Conservation (phyloP, 2,329 filamentous ascomycete genomes). For the Beauveria asiatica region DNA sequence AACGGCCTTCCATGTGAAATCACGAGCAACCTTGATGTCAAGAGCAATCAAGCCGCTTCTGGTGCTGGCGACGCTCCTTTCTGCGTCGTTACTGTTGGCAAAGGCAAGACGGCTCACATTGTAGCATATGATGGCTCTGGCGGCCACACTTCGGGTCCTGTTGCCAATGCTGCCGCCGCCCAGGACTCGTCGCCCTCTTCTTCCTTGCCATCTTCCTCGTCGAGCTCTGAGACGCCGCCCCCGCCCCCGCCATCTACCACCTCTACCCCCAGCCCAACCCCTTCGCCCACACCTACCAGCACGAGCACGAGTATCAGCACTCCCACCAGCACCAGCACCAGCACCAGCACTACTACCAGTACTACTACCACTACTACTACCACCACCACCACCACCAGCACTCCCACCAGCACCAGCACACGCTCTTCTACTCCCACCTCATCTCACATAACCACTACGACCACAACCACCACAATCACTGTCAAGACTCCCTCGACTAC, state of each 20-base stretch:
- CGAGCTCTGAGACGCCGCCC: constrained; percentile 13
- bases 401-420: neutral
- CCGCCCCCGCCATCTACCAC: constrained; percentile 18
- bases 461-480: constrained; percentile 13
- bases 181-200: constrained; percentile 14
- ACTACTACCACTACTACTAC: constrained; percentile 12
- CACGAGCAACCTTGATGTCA: constrained; percentile 55
- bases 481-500: constrained; percentile 14
- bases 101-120: constrained; percentile 58
- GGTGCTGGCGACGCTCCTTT: constrained; percentile 63
- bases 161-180: constrained; percentile 13
- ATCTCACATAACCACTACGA: neutral
- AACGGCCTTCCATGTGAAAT: constrained; percentile 69
- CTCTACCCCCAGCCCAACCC: constrained; percentile 17
- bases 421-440: no score
- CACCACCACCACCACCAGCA: constrained; percentile 9
- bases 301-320: constrained; percentile 8
- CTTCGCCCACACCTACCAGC: constrained; percentile 19
- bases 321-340: neutral
- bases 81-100: constrained; percentile 68
- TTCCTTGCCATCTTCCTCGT: neutral
- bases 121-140: constrained; percentile 43
- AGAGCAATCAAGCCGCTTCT: constrained; percentile 40
- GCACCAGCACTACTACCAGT: constrained; percentile 9
- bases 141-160: constrained; percentile 9